Evolutionary conservation across 768 basidiomycete genomes (phyloP).

Genomic region (Strobilomyces dryophilus): DNA sequence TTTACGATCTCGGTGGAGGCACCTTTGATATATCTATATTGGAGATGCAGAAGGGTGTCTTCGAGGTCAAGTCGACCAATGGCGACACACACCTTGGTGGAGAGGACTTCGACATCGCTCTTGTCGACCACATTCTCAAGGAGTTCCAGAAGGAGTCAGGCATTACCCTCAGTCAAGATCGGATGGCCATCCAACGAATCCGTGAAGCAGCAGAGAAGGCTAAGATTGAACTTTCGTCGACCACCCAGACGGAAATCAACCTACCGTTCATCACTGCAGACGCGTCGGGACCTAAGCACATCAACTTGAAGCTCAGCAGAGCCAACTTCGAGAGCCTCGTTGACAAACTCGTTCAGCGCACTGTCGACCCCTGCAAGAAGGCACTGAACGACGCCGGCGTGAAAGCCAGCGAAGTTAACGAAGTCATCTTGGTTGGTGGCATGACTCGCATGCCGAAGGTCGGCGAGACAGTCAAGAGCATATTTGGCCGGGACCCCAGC

Average conservation of each 20-base stretch:
- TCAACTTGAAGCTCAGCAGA: conserved; percentile 86
- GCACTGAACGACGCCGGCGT: conserved; percentile 91
- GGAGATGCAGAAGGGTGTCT: conserved; percentile 99
- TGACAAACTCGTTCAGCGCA: conserved; percentile 76
- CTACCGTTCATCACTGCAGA: conserved; percentile 98
- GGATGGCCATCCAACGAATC: conserved; percentile 98
- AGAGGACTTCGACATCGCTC: conserved; percentile 93
- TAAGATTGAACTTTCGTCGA: conserved; percentile 96
- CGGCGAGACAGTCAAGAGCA: conserved; percentile 75
- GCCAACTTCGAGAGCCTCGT: conserved; percentile 90
- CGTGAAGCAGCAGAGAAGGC: conserved; percentile 99
- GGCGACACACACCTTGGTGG: conserved; percentile 97
- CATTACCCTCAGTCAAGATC: conserved; percentile 75
- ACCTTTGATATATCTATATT: conserved; percentile 99
- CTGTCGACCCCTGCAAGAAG: conserved; percentile 96
- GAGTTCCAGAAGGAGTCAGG: conserved; percentile 96
- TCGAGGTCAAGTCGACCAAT: conserved; percentile 99
- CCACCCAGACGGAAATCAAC: conserved; percentile 94
- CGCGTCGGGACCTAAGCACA: conserved; percentile 92
- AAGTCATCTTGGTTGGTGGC: conserved; percentile 97
- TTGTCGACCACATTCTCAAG: conserved; percentile 79
- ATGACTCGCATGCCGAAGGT: conserved; percentile 99
- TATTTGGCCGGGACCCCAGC: conserved; percentile 95
- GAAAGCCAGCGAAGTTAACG: conserved; percentile 89
- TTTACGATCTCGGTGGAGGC: conserved; percentile 97